phyloP scores from a whole-genome alignment of 768 basidiomycete species.

The Leccinum boreale region DNA sequence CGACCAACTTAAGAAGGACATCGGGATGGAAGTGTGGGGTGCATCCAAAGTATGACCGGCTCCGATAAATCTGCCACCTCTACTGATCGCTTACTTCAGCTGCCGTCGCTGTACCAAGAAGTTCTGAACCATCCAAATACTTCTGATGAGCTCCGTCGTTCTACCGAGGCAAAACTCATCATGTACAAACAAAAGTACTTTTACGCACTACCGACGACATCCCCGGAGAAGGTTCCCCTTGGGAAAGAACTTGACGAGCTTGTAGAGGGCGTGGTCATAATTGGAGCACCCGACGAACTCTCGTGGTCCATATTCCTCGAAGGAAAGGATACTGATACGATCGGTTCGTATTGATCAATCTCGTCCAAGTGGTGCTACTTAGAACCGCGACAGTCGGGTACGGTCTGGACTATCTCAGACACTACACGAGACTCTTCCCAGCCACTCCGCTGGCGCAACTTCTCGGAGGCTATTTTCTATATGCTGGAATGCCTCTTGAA shows the following conservation, averaged over 20 bases:
- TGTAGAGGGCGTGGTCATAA: constrained; percentile 69
- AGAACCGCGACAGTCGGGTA: constrained; percentile 50
- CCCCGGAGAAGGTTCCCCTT: constrained; percentile 42
- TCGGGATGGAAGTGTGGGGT: constrained; percentile 62
- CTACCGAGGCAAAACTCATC: constrained; percentile 73
- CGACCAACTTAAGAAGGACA: constrained; percentile 57
- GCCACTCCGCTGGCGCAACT: constrained; percentile 50
- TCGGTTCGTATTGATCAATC: constrained; percentile 48
- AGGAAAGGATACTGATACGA: constrained; percentile 58
- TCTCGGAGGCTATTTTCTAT: constrained; percentile 66
- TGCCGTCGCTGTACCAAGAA: constrained; percentile 72
- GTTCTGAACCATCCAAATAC: constrained; percentile 80
- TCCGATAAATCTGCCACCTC: background rate
- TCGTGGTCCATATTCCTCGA: constrained; percentile 84
- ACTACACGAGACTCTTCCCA: constrained; percentile 68
- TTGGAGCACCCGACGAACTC: constrained; percentile 72
- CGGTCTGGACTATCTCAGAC: constrained; percentile 50
- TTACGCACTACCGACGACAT: constrained; percentile 50
- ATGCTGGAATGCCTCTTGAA: constrained; percentile 47
- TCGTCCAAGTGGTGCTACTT: background rate
- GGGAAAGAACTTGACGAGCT: constrained; percentile 68
- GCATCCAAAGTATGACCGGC: constrained; percentile 50
- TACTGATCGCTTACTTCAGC: constrained; percentile 36
- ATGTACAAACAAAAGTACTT: constrained; percentile 60
- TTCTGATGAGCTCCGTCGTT: constrained; percentile 73